Percentiles rank a stretch among this genome's conserved stretches.
These are phyloP conservation scores for Hyaloscypha hepaticicola DNA, from an alignment of 495 filamentous ascomycete species.

Conservation along the genomic window DNA sequence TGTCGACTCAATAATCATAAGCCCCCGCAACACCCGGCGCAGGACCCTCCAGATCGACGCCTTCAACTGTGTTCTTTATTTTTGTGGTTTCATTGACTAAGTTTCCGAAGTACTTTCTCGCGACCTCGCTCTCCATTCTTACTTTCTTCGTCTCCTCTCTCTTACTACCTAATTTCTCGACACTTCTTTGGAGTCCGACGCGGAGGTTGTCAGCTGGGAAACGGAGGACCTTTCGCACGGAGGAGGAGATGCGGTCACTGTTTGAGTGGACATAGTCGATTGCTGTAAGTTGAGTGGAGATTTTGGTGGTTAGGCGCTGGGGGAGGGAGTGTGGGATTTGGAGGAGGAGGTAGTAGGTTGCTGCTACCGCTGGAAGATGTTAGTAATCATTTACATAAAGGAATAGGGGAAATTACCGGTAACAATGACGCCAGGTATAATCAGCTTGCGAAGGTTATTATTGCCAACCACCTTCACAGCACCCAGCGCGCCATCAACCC, in stretches of 20 bases:
- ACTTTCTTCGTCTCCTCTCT: conserved; percentile 78
- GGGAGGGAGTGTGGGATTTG: conserved; percentile 88
- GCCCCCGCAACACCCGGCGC: conserved; percentile 29
- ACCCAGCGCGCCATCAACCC: conserved; percentile 84
- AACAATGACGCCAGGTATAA: conserved; percentile 75
- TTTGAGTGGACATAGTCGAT: conserved; percentile 94
- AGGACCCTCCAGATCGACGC: conserved; percentile 30
- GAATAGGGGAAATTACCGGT: conserved; percentile 59
- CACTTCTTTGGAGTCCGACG: conserved; percentile 72
- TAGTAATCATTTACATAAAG: conserved; percentile 36
- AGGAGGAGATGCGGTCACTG: conserved; percentile 73
- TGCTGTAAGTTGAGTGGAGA: conserved; percentile 68
- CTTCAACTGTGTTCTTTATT: conserved; percentile 68
- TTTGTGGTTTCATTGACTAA: conserved; percentile 73
- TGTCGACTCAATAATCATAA: conserved; percentile 16
- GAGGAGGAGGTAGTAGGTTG: conserved; percentile 73
- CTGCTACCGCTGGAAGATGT: conserved; percentile 59
- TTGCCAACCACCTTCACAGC: conserved; percentile 78
- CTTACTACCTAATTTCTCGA: conserved; percentile 75
- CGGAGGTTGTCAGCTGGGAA: conserved; percentile 80
- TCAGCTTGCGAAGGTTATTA: conserved; percentile 75
- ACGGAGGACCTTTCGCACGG: conserved; percentile 83
- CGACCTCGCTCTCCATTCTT: conserved; percentile 70
- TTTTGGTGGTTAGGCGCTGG: conserved; percentile 79
- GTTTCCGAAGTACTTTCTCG: conserved; percentile 84